Conservation (phyloP, 257 asterid species). For the Solanum phureja region DNA sequence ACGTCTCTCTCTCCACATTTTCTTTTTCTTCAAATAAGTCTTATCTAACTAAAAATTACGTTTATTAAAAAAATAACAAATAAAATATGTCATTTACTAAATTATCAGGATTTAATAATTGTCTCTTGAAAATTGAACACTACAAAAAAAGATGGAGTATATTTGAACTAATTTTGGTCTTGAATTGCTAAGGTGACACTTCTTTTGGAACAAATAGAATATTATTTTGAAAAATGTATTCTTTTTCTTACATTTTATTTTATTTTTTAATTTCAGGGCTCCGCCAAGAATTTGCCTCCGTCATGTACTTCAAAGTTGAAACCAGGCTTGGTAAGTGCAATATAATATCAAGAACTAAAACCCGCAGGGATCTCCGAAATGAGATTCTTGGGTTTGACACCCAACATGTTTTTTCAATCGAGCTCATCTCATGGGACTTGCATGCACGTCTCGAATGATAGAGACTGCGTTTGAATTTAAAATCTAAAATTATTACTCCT, state of each 20-base stretch:
- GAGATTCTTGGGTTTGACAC: neutral
- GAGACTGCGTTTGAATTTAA: neutral
- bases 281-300: conserved; percentile 48
- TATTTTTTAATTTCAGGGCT: conserved; percentile 37
- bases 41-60: neutral
- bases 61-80: neutral
- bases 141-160: neutral
- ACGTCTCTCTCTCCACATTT: conserved; percentile 1
- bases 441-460: too few relatives aligned
- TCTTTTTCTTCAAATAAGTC: neutral
- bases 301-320: conserved; percentile 60
- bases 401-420: neutral
- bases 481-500: neutral
- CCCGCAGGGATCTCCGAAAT: too few relatives aligned
- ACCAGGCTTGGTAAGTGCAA: conserved; percentile 54
- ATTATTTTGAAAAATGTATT: neutral
- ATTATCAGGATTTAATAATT: neutral
- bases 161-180: neutral
- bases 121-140: neutral
- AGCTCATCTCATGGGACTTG: neutral
- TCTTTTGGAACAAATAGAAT: neutral
- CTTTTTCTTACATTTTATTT: neutral
- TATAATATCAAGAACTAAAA: neutral
- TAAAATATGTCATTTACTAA: neutral
- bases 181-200: too few relatives aligned